phyloP scores from a whole-genome alignment of 2,329 filamentous ascomycete species.

The Macrophomina phaseolina region DNA sequence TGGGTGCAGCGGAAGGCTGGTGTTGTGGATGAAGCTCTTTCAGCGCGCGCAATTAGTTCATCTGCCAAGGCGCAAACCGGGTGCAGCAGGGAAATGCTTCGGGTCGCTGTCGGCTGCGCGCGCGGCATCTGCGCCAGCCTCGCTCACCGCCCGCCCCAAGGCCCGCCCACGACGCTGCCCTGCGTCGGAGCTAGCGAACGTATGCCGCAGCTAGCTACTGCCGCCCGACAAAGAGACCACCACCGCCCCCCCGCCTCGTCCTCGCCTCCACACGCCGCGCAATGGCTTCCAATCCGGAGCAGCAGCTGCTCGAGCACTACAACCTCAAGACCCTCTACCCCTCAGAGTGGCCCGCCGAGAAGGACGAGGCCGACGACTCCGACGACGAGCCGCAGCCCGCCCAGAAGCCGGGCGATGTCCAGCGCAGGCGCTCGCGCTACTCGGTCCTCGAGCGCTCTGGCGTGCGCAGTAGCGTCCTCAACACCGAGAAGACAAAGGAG shows the following conservation, averaged over 20 bases:
- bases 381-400: constrained; percentile 35
- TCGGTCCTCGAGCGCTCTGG: constrained; percentile 80
- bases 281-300: constrained; percentile 53
- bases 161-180: background rate
- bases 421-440: constrained; percentile 64
- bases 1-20: constrained; percentile 17
- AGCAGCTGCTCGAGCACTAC: constrained; percentile 86
- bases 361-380: constrained; percentile 69
- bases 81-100: constrained; percentile 23
- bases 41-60: constrained; percentile 25
- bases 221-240: constrained; percentile 17
- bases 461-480: constrained; percentile 70
- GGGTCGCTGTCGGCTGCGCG: constrained; percentile 12
- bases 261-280: constrained; percentile 51
- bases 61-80: constrained; percentile 22
- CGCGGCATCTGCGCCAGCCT: background rate
- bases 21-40: constrained; percentile 27
- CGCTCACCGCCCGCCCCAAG: constrained; percentile 17
- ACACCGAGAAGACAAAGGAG: constrained; percentile 70
- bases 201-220: constrained; percentile 9
- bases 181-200: constrained; percentile 10
- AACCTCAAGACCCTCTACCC: constrained; percentile 80
- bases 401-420: constrained; percentile 32
- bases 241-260: constrained; percentile 23
- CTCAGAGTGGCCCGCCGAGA: constrained; percentile 83